Conservation (phyloP, 148 eudicot genomes). For the Camellia lanceoleosa region DNA sequence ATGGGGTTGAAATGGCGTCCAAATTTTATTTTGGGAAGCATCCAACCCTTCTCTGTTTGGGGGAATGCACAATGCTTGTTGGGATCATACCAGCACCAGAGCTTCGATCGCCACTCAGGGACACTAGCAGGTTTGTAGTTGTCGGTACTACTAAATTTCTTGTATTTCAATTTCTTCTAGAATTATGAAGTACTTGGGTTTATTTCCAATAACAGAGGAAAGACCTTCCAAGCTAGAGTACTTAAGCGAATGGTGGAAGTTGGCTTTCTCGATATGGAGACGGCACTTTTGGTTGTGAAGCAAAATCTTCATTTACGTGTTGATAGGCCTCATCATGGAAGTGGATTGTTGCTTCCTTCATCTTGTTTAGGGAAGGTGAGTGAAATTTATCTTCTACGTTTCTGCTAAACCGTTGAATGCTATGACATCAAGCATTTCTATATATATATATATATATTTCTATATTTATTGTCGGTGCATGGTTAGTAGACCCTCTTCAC, state of each 20-base stretch:
- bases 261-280: constrained; percentile 20
- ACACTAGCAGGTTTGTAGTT: constrained; percentile 11
- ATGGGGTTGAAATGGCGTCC: constrained; percentile 21
- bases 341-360: background rate
- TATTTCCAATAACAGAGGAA: constrained; percentile 7
- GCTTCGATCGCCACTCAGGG: constrained; percentile 19
- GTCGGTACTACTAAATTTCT: background rate
- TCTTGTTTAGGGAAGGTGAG: background rate
- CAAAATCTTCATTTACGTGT: constrained; percentile 1
- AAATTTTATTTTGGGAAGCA: constrained; percentile 21
- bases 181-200: background rate
- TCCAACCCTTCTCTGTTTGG: constrained; percentile 18
- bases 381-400: background rate
- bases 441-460: background rate
- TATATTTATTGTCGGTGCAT: no score
- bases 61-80: constrained; percentile 19
- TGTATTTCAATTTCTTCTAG: background rate
- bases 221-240: constrained; percentile 23
- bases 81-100: constrained; percentile 25
- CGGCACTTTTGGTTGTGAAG: constrained; percentile 12
- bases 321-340: background rate
- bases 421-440: background rate
- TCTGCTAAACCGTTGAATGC: background rate
- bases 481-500: no score
- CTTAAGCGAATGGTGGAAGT: constrained; percentile 21